A percentile compares a stretch with the other conserved stretches of the same genome.
Conservation (phyloP, 2,329 filamentous ascomycete species). For the Penicillium sclerotigenum region DNA sequence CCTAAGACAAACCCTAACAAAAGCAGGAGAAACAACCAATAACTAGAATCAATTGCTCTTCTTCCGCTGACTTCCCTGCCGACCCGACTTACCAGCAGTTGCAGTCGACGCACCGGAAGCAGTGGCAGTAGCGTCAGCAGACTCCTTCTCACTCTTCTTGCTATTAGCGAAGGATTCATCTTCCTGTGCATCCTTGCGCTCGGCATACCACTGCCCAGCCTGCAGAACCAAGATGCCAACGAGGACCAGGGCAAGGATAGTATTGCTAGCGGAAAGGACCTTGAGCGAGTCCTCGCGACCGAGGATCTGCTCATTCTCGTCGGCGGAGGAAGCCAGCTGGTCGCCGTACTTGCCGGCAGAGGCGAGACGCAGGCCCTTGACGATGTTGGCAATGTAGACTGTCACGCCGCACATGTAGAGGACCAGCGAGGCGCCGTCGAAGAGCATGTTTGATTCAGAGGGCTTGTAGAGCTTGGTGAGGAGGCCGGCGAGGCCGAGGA, state of each 20-base stretch:
- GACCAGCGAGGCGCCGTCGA: slow-evolving; percentile 71
- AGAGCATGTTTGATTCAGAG: slow-evolving; percentile 90
- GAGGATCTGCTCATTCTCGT: slow-evolving; percentile 65
- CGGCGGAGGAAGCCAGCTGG: slow-evolving; percentile 34
- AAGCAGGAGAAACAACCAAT: slow-evolving; percentile 1
- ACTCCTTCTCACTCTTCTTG: slow-evolving; percentile 41
- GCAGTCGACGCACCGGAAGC: slow-evolving; percentile 12
- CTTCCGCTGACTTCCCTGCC: slow-evolving; percentile 24
- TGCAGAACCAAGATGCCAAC: slow-evolving; percentile 90
- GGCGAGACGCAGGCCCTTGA: slow-evolving; percentile 87
- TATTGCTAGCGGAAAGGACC: slow-evolving; percentile 91
- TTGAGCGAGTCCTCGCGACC: slow-evolving; percentile 84
- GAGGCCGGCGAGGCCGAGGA: slow-evolving; percentile 82
- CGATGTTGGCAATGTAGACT: slow-evolving; percentile 93
- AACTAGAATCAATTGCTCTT: slow-evolving; percentile 21
- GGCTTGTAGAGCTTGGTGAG: slow-evolving; percentile 93
- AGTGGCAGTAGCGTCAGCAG: neutral
- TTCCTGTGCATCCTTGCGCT: slow-evolving; percentile 86
- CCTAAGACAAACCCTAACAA: neutral
- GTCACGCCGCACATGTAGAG: slow-evolving; percentile 82
- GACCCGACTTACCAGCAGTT: slow-evolving; percentile 12
- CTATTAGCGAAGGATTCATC: slow-evolving; percentile 53
- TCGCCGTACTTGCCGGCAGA: slow-evolving; percentile 66
- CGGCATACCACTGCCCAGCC: slow-evolving; percentile 97
- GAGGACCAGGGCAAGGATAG: slow-evolving; percentile 87